Conservation (phyloP, 805 yeast species). For the Ogataea henricii region DNA sequence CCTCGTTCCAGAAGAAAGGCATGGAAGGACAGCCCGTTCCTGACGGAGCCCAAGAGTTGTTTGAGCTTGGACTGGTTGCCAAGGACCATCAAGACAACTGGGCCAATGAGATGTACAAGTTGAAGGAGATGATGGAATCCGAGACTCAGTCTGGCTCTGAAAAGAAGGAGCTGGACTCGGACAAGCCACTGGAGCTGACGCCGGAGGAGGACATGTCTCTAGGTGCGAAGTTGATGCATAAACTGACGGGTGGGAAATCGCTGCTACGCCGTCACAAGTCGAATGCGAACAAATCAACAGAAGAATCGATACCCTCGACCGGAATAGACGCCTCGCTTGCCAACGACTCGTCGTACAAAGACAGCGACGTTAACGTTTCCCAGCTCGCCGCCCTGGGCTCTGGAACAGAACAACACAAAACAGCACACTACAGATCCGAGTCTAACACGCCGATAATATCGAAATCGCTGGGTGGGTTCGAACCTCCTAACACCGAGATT, state of each 20-base stretch:
- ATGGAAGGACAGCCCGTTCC: slow-evolving; percentile 22
- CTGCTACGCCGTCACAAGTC: slow-evolving; percentile 28
- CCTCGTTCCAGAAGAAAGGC: slow-evolving; percentile 67
- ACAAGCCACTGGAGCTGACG: slow-evolving; percentile 33
- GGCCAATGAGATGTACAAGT: slow-evolving; percentile 64
- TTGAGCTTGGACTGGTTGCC: slow-evolving; percentile 81
- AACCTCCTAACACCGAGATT: slow-evolving; percentile 9
- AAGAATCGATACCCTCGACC: slow-evolving; percentile 1
- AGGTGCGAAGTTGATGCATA: slow-evolving; percentile 46
- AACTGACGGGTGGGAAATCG: slow-evolving; percentile 46
- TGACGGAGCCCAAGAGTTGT: slow-evolving; percentile 49
- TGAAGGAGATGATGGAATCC: slow-evolving; percentile 39
- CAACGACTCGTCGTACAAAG: slow-evolving; percentile 6
- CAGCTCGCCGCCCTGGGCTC: slow-evolving; percentile 1
- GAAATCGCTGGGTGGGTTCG: slow-evolving; percentile 6
- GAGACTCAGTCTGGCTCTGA: slow-evolving; percentile 21
- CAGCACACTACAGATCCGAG: slow-evolving; percentile 20
- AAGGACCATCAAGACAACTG: slow-evolving; percentile 75
- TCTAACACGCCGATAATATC: slow-evolving; percentile 25
- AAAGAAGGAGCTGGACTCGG: slow-evolving; percentile 24
- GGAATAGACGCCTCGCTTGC: slow-evolving; percentile 8
- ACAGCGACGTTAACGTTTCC: not conserved
- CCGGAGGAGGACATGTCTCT: slow-evolving; percentile 37
- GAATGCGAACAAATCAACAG: slow-evolving; percentile 3
- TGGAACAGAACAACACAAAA: slow-evolving; percentile 1